Conservation (phyloP, 106 monocot species). For the Phalaenopsis equestris region DNA sequence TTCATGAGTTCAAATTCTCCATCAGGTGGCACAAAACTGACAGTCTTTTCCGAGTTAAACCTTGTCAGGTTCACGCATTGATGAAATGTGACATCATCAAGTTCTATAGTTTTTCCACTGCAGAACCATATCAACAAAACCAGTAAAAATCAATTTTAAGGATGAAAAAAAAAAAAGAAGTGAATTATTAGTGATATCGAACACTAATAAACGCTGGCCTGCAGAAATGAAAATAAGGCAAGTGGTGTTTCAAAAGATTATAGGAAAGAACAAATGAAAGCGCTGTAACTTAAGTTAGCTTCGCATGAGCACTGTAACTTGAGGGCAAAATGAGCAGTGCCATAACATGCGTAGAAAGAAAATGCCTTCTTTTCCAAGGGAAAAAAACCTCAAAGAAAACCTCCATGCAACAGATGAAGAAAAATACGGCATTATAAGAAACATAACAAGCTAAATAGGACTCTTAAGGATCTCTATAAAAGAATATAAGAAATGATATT, state of each 20-base stretch:
- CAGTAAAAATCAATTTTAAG: background rate
- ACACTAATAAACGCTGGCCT: background rate
- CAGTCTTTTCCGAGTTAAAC: constrained; percentile 98
- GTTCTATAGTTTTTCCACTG: constrained; percentile 99
- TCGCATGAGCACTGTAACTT: background rate
- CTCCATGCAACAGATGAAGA: background rate
- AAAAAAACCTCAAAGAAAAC: background rate
- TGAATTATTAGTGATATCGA: background rate
- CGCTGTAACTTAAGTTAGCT: background rate
- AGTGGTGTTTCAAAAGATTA: background rate
- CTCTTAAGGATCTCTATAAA: background rate
- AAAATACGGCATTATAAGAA: background rate
- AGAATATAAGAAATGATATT: background rate
- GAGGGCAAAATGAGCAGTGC: background rate
- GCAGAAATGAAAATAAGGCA: background rate
- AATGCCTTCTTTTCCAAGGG: background rate
- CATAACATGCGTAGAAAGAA: background rate
- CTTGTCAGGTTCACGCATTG: constrained; percentile 99
- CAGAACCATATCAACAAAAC: constrained; percentile 9
- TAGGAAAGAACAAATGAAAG: background rate
- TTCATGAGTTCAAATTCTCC: constrained; percentile 99
- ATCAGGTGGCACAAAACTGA: constrained; percentile 99
- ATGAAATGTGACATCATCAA: constrained; percentile 99
- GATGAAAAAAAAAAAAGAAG: background rate
- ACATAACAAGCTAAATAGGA: background rate